Evolutionary conservation across 306 rosid species (phyloP).

Genomic region (Dicorynia guianensis): DNA sequence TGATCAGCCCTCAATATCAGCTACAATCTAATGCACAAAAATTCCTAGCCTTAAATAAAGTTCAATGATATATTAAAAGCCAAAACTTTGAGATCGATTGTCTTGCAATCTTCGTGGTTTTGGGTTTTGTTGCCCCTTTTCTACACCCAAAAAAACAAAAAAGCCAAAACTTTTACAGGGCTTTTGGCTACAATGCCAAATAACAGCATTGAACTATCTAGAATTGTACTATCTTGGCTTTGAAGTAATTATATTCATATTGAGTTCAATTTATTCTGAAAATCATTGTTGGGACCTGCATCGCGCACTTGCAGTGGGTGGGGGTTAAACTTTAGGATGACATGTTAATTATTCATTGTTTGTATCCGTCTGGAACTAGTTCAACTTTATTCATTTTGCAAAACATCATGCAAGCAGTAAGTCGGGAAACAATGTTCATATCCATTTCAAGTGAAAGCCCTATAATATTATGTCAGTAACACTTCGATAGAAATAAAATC

Average conservation of each 20-base stretch:
- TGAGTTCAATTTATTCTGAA: too few species aligned
- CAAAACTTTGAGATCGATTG: too few species aligned
- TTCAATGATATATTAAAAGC: conserved; percentile 2
- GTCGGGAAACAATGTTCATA: not conserved
- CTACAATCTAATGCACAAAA: conserved; percentile 1
- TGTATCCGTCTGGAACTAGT: not conserved
- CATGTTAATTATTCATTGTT: not conserved
- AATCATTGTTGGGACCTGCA: too few species aligned
- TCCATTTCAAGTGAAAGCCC: conserved; percentile 17
- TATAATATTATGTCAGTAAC: not conserved
- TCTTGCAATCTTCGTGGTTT: too few species aligned
- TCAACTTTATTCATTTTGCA: conserved; percentile 6
- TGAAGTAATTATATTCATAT: too few species aligned
- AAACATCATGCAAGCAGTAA: not conserved
- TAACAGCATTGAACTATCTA: too few species aligned
- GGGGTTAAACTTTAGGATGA: not conserved
- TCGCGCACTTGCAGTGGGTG: too few species aligned
- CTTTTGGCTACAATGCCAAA: too few species aligned
- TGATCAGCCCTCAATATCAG: conserved; percentile 7
- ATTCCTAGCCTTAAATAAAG: not conserved
- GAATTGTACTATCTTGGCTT: too few species aligned
- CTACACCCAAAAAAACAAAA: too few species aligned
- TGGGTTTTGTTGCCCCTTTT: too few species aligned
- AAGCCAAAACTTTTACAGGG: too few species aligned
- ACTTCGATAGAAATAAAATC: not conserved